Evolutionary conservation across 1,284 basidiomycete genomes (phyloP).

Genomic region (Xerocomus alliaceus): DNA sequence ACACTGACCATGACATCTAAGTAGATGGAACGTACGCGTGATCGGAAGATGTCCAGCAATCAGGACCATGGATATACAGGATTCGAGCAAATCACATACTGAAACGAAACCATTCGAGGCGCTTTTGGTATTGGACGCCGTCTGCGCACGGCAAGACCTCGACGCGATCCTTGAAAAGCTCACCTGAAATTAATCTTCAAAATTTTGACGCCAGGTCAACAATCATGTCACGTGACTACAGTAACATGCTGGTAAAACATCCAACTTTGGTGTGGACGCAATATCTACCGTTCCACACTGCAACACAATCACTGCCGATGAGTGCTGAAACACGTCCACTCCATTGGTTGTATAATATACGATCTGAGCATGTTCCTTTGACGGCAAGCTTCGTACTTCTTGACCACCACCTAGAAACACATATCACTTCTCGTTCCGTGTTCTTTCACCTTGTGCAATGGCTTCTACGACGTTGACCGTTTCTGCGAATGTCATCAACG

Average conservation of each 20-base stretch:
- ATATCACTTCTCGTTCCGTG: conserved; percentile 2
- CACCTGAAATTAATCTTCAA: too few relatives aligned
- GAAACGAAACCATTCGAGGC: conserved; percentile 41
- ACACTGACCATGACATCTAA: conserved; percentile 32
- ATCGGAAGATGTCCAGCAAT: conserved; percentile 1
- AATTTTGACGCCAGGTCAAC: neutral
- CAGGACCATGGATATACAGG: neutral
- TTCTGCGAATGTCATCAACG: neutral
- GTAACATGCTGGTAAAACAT: too few relatives aligned
- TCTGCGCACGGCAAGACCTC: neutral
- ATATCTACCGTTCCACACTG: too few relatives aligned
- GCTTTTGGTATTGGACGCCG: conserved; percentile 43
- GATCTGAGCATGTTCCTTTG: too few relatives aligned
- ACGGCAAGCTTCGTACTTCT: conserved; percentile 1
- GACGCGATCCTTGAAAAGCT: neutral
- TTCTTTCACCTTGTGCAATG: conserved; percentile 2
- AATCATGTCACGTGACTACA: neutral
- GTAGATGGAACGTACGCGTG: neutral
- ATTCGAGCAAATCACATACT: conserved; percentile 26
- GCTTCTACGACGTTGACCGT: neutral
- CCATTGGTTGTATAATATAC: neutral
- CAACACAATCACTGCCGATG: neutral
- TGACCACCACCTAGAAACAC: neutral
- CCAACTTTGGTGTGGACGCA: too few relatives aligned
- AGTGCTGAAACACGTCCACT: neutral